Conservation (phyloP, 441 rosid species). For the Bocquillonia castaneifolia region DNA sequence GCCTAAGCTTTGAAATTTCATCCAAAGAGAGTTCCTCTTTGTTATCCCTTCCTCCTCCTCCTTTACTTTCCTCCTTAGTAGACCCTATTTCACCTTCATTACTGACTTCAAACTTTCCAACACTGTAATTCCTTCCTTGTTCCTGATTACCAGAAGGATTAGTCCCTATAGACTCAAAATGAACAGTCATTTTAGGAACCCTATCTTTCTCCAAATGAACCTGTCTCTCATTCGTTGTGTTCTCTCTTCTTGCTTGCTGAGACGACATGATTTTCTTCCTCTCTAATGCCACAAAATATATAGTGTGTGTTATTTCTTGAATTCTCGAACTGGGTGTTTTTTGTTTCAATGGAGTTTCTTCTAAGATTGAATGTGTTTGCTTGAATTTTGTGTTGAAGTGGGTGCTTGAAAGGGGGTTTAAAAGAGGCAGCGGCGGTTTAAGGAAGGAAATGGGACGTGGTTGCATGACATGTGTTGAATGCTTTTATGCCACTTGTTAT, state of each 20-base stretch:
- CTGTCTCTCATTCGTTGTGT: conserved; percentile 36
- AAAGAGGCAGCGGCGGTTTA: conserved; percentile 13
- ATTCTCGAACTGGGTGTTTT: background rate
- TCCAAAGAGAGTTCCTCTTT: conserved; percentile 39
- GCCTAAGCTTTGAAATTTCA: conserved; percentile 48
- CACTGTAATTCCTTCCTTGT: background rate
- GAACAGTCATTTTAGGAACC: conserved; percentile 64
- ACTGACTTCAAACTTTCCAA: conserved; percentile 20
- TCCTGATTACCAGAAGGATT: conserved; percentile 3
- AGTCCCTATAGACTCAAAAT: conserved; percentile 45
- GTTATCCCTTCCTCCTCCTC: background rate
- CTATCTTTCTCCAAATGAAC: conserved; percentile 42
- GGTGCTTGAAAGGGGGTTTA: background rate
- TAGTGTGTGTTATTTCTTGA: background rate
- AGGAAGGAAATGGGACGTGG: background rate
- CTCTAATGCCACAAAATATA: too few species aligned
- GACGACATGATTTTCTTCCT: conserved; percentile 46
- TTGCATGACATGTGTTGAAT: conserved; percentile 28
- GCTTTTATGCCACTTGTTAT: conserved; percentile 19
- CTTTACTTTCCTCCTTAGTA: background rate
- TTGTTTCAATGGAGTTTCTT: background rate
- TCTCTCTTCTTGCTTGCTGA: conserved; percentile 48
- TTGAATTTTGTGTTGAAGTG: background rate
- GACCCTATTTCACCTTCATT: background rate
- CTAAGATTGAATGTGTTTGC: background rate